These are phyloP conservation scores for Priceomyces melissophilus DNA, from an alignment of 805 yeast species.

Conservation along the genomic window DNA sequence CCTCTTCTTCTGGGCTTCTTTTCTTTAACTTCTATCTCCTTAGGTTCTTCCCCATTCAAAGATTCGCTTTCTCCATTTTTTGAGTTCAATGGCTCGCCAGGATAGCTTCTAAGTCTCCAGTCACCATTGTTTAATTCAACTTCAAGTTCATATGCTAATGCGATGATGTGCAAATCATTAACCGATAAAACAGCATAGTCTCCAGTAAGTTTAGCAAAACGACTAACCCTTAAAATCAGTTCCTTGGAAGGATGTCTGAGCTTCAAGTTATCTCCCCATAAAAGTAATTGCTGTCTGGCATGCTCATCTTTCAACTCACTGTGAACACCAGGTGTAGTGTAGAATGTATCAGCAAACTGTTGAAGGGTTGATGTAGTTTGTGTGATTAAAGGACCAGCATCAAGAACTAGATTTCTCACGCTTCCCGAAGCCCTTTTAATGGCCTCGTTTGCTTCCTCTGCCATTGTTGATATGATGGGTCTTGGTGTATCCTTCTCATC, in stretches of 20 bases:
- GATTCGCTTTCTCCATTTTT: slow-evolving; percentile 10
- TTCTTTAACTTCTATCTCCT: slow-evolving; percentile 10
- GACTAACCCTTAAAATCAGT: slow-evolving; percentile 61
- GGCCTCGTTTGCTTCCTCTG: no score
- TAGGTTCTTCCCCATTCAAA: slow-evolving; percentile 19
- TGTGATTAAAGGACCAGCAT: slow-evolving; percentile 93
- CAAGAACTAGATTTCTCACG: slow-evolving; percentile 62
- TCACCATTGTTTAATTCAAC: slow-evolving; percentile 65
- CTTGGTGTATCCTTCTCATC: no score
- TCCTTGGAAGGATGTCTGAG: slow-evolving; percentile 75
- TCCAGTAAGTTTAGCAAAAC: slow-evolving; percentile 85
- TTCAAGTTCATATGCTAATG: slow-evolving; percentile 86
- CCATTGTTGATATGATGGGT: no score
- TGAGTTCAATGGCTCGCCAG: slow-evolving; percentile 54
- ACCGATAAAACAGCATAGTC: slow-evolving; percentile 83
- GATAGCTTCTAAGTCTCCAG: slow-evolving; percentile 64
- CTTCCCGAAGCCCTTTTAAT: background rate
- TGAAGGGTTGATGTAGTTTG: slow-evolving; percentile 74
- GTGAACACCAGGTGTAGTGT: slow-evolving; percentile 89
- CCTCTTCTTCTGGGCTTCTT: slow-evolving; percentile 52
- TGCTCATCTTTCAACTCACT: slow-evolving; percentile 83
- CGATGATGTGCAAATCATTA: slow-evolving; percentile 90
- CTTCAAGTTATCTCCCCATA: slow-evolving; percentile 74
- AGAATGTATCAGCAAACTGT: slow-evolving; percentile 66
- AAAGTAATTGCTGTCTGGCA: slow-evolving; percentile 69